phyloP scores from a whole-genome alignment of 768 basidiomycete genomes.

The Tricholoma terreum region DNA sequence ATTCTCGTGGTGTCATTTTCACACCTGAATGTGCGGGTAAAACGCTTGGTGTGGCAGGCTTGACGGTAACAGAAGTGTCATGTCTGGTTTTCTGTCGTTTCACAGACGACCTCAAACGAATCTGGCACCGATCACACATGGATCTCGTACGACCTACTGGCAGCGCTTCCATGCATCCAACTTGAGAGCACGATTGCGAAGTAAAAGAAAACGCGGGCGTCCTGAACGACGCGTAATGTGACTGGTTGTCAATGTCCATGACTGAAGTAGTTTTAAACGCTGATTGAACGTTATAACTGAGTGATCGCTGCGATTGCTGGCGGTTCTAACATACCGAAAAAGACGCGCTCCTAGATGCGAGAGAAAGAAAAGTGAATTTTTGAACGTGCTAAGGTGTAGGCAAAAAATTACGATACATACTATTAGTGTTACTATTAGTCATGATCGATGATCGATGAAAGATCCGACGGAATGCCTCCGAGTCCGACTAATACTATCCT shows the following conservation, averaged over 20 bases:
- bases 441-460: too few species aligned
- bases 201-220: background rate
- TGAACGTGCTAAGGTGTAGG: too few species aligned
- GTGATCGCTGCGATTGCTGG: background rate
- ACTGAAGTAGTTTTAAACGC: background rate
- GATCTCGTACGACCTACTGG: background rate
- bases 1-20: background rate
- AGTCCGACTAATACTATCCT: too few species aligned
- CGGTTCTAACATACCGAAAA: background rate
- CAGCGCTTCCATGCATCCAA: background rate
- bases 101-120: background rate
- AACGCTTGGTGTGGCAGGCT: background rate
- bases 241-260: background rate
- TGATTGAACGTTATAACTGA: background rate
- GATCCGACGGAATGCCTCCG: too few species aligned
- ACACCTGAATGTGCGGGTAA: background rate
- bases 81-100: background rate
- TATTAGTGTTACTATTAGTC: too few species aligned
- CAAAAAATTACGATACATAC: too few species aligned
- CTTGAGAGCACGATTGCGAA: background rate
- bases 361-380: background rate
- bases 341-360: background rate
- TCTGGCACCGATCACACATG: background rate
- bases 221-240: background rate
- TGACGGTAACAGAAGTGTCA: background rate